Base-by-base conservation (phyloP, 306 rosid species). In the Cyamopsis tetragonoloba region DNA sequence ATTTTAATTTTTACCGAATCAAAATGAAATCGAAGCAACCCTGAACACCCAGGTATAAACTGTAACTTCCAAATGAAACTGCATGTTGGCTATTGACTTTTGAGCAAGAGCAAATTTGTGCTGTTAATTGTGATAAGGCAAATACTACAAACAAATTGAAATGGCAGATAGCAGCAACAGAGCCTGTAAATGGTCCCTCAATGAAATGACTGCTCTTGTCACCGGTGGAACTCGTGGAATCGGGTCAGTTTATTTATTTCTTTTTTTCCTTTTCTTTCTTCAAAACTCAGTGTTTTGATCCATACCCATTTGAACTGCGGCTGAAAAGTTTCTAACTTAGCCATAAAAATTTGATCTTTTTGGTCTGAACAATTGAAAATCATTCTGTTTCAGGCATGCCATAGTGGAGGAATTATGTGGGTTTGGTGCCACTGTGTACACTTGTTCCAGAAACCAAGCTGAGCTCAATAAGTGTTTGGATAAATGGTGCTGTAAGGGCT, bases 201-300 rank as follows among this genome's bases (percentile, higher is more conserved):
- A 71, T 2, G 96, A 91, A 66, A 73, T 7, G 79, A 79, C 80
- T 2, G 96, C 96, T 37, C 91, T 88, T 10, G 91, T 91, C 73
- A 91, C 96, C 37, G 97, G 97, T 12, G 91, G 96, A 71, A 88
- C 97, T 70, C 92, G 97, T 10, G 95, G 95, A 22, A 88, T 91
- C 23, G 97, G 97, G 97, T 91, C 57, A 35, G 3, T 49, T 42
- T 57, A 14, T 44, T 22, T 15, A 0, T 37, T 49, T 62, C 2
- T 3, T 38, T 35, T 24, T 51, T 6, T 9, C 7, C 23, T 8
- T 39, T 39, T 23, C 35, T 61, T 32, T 31, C 18, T 15, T 32
- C n/a, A 17, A 34, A 57, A 66, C 2, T 13, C 34, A 22, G 3
- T 49, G 7, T n/a, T 73, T 20, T 73, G 28, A 39, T 62, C 19